Evolutionary conservation across 371 early-diverging fungal species (phyloP).

Genomic region (Mucor circinelloides): DNA sequence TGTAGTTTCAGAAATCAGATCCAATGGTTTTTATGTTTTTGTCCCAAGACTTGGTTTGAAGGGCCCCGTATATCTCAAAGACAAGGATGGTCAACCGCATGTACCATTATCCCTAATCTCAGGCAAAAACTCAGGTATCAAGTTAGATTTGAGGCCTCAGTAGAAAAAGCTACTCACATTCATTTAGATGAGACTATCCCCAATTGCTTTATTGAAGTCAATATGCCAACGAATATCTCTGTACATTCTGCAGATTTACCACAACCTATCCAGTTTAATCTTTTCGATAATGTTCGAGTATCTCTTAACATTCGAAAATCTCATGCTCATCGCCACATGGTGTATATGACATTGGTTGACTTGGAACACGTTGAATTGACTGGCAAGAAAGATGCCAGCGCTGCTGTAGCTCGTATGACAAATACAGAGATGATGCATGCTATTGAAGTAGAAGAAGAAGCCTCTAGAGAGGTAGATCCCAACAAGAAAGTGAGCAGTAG

Average conservation of each 20-base stretch:
- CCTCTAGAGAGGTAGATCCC: neutral
- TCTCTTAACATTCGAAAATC: slow-evolving; percentile 60
- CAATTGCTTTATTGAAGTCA: slow-evolving; percentile 26
- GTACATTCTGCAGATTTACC: slow-evolving; percentile 32
- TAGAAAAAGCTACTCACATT: neutral
- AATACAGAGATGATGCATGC: slow-evolving; percentile 20
- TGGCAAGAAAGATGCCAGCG: neutral
- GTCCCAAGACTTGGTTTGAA: slow-evolving; percentile 72
- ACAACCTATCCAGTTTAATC: slow-evolving; percentile 44
- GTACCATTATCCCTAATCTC: slow-evolving; percentile 65
- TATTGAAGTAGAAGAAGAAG: slow-evolving; percentile 16
- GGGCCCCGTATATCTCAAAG: slow-evolving; percentile 69
- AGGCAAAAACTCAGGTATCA: slow-evolving; percentile 43
- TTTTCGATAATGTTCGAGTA: slow-evolving; percentile 65
- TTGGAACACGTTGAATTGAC: slow-evolving; percentile 32
- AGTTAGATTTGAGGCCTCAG: neutral
- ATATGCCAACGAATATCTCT: slow-evolving; percentile 25
- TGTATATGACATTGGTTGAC: slow-evolving; percentile 62
- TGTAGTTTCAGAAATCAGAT: slow-evolving; percentile 75
- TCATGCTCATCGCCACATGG: slow-evolving; percentile 63
- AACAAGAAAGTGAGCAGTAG: slow-evolving; percentile 5
- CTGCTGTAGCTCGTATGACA: slow-evolving; percentile 7
- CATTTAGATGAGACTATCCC: slow-evolving; percentile 37
- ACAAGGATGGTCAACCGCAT: slow-evolving; percentile 54
- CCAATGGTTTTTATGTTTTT: slow-evolving; percentile 75